Evolutionary conservation across 2,329 filamentous ascomycete genomes (phyloP).

Genomic region (Talaromyces sp.): DNA sequence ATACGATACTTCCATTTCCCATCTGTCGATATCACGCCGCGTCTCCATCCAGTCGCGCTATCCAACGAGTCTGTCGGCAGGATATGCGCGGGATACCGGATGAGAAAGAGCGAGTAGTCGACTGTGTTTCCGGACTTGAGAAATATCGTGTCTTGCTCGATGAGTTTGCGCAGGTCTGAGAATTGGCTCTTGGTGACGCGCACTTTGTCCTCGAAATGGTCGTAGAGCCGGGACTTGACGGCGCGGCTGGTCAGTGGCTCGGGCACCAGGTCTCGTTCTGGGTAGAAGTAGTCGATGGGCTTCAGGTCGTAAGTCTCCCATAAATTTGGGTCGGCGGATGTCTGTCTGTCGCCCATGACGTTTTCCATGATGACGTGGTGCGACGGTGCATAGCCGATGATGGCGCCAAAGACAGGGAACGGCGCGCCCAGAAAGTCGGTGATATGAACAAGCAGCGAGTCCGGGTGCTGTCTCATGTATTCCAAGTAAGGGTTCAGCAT

Average conservation of each 20-base stretch:
- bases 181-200: constrained; percentile 52
- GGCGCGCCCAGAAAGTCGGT: constrained; percentile 61
- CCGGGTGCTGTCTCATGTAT: constrained; percentile 57
- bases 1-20: constrained; percentile 63
- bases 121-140: constrained; percentile 60
- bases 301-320: constrained; percentile 75
- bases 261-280: constrained; percentile 64
- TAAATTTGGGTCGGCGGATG: constrained; percentile 37
- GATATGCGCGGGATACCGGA: constrained; percentile 49
- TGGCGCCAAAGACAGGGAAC: constrained; percentile 52
- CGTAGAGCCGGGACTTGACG: constrained; percentile 60
- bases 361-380: constrained; percentile 79
- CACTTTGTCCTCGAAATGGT: constrained; percentile 63
- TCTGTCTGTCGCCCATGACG: constrained; percentile 55
- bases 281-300: constrained; percentile 69
- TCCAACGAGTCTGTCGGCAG: constrained; percentile 28
- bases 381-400: constrained; percentile 57
- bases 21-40: constrained; percentile 56
- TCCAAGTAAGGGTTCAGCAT: constrained; percentile 59
- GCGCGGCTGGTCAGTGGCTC: constrained; percentile 59
- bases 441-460: constrained; percentile 64
- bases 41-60: constrained; percentile 49
- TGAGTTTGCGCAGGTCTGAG: constrained; percentile 48
- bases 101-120: constrained; percentile 70
- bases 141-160: constrained; percentile 60